These are phyloP conservation scores for Annona squamosa DNA, from an alignment of 164 flowering plant genomes.

Conservation along the genomic window DNA sequence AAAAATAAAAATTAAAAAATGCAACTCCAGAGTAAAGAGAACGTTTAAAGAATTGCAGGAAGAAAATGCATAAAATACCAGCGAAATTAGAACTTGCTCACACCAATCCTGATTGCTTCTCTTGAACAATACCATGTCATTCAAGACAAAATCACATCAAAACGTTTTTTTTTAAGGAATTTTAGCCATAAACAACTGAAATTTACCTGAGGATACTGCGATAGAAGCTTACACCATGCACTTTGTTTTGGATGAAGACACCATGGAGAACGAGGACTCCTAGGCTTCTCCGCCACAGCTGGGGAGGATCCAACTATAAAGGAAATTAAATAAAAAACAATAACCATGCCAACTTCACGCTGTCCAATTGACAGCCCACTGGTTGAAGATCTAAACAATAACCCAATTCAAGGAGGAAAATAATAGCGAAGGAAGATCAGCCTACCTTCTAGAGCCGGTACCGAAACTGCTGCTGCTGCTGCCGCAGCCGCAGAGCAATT, in stretches of 20 bases:
- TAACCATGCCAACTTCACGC: background rate
- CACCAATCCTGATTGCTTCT: background rate
- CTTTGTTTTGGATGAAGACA: constrained; percentile 35
- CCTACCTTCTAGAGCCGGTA: constrained; percentile 44
- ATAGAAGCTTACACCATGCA: constrained; percentile 71
- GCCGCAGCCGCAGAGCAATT: constrained; percentile 9
- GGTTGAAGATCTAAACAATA: constrained; percentile 3
- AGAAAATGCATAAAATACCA: background rate
- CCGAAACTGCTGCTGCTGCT: constrained; percentile 11
- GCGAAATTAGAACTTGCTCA: background rate
- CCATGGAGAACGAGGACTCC: constrained; percentile 39
- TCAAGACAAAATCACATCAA: background rate
- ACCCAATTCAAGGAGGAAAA: background rate
- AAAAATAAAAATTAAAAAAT: no score
- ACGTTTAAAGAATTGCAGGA: background rate
- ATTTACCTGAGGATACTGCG: constrained; percentile 51
- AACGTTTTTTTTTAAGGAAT: no score
- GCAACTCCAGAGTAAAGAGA: background rate
- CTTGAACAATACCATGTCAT: background rate
- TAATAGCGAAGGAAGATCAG: background rate
- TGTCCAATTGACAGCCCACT: background rate
- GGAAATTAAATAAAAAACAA: constrained; percentile 3
- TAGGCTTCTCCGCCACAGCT: constrained; percentile 35
- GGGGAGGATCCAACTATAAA: constrained; percentile 30
- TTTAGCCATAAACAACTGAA: background rate